phyloP scores from a whole-genome alignment of 129 eudicot species.

The Scalesia atractyloides region DNA sequence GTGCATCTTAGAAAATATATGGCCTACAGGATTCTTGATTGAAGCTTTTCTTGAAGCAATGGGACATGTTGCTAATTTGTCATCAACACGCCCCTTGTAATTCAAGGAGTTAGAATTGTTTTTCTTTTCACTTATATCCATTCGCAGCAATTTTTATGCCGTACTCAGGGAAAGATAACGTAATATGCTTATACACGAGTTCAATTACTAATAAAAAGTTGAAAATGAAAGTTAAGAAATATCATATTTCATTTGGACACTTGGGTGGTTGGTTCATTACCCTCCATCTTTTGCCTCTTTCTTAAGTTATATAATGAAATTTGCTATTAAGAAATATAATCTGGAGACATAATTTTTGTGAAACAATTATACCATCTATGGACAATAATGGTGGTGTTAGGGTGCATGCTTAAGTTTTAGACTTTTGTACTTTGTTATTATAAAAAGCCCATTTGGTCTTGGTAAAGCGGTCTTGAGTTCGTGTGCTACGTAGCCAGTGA shows the following conservation, averaged over 20 bases:
- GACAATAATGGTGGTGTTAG: too few relatives aligned
- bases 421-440: too few relatives aligned
- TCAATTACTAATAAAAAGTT: conserved; percentile 26
- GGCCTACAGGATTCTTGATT: conserved; percentile 17
- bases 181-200: conserved; percentile 29
- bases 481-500: not conserved
- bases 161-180: conserved; percentile 26
- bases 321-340: conserved; percentile 1
- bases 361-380: not conserved
- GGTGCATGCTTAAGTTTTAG: too few relatives aligned
- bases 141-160: conserved; percentile 24
- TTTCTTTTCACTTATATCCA: conserved; percentile 5
- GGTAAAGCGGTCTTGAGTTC: not conserved
- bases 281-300: not conserved
- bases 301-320: not conserved
- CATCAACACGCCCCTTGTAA: not conserved
- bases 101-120: not conserved
- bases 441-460: not conserved
- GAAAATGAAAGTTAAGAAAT: conserved; percentile 29
- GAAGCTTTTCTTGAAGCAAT: conserved; percentile 2
- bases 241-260: conserved; percentile 19
- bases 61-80: not conserved
- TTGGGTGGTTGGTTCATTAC: not conserved
- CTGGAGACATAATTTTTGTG: conserved; percentile 12
- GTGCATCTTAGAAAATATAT: conserved; percentile 1